phyloP scores from a whole-genome alignment of 2,329 filamentous ascomycete genomes.

The Colletotrichum tofieldiae region DNA sequence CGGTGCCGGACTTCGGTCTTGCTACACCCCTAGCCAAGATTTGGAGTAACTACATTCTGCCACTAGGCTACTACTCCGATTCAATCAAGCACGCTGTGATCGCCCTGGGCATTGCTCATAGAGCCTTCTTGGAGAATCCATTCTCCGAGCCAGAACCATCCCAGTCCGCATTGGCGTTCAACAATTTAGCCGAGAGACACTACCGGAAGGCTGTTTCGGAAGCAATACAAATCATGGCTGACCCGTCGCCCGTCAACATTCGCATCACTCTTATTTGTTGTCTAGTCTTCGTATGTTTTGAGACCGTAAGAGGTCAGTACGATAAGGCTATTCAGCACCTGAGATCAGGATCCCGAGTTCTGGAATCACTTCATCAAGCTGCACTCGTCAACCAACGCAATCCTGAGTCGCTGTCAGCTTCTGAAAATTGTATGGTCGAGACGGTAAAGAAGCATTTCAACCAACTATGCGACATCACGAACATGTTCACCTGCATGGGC shows the following conservation, averaged over 20 bases:
- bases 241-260: slow-evolving; percentile 33
- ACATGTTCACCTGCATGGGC: slow-evolving; percentile 35
- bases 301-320: slow-evolving; percentile 31
- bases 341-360: slow-evolving; percentile 21
- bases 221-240: slow-evolving; percentile 35
- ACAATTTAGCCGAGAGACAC: slow-evolving; percentile 21
- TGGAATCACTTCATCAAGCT: slow-evolving; percentile 34
- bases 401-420: not conserved
- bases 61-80: slow-evolving; percentile 33
- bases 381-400: not conserved
- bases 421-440: slow-evolving; percentile 19
- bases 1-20: slow-evolving; percentile 30
- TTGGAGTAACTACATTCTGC: slow-evolving; percentile 38
- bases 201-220: slow-evolving; percentile 33
- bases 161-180: not conserved
- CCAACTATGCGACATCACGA: slow-evolving; percentile 31
- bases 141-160: not conserved
- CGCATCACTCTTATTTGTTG: slow-evolving; percentile 33
- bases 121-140: slow-evolving; percentile 24
- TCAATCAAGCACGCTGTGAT: slow-evolving; percentile 36
- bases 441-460: slow-evolving; percentile 25
- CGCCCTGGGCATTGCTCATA: slow-evolving; percentile 31
- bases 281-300: slow-evolving; percentile 34
- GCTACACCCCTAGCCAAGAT: slow-evolving; percentile 28
- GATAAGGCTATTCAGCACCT: slow-evolving; percentile 30